Evolutionary conservation across 257 asterid species (phyloP), one percentile per base, ranked within the genome.

Genomic region (Gentiana dahurica): DNA sequence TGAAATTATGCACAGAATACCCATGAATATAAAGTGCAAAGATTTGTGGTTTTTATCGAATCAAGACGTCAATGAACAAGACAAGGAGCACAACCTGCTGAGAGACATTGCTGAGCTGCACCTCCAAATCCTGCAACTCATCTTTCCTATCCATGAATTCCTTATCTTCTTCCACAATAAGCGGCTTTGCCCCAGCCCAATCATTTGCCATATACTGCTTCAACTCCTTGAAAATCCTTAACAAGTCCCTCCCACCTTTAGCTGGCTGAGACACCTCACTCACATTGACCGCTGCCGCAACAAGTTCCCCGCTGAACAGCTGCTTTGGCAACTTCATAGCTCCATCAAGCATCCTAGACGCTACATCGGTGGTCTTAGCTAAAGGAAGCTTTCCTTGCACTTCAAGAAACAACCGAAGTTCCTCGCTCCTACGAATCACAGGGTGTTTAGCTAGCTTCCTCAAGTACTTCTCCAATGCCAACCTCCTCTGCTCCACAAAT

Each of bases 161-260:
- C 75, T 80, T 85, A 67, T 87, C 97, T 71, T 85, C 97, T 77
- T 87, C 98, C 32, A 78, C 81, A 10, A 83, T 51, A 0, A 78
- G 74, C 0, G 95, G 95, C 76, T 81, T 92, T 3, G 69, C 69
- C 24, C 84, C 95, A 33, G 82, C 85, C 98, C 98, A 92, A 63
- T 92, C 98, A 78, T 92, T 85, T 3, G 87, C 35, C 68, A 92
- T 84, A 1, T 94, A 76, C 72, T 92, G 98, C 77, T 74, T 92
- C 68, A 92, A 74, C 85, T 92, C 97, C 80, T 73, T 92, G 57
- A 92, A 81, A 4, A 92, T 74, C 78, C 93, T 62, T 69, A 85
- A 59, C 58, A 87, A 71, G 67, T 87, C 89, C 73, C 71, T 85
- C 64, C 98, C 98, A 37, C 95, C 85, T 65, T 81, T 87, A 0